Conservation (phyloP, 1,139 yeast genomes). For the Hyphopichia khmerensis region DNA sequence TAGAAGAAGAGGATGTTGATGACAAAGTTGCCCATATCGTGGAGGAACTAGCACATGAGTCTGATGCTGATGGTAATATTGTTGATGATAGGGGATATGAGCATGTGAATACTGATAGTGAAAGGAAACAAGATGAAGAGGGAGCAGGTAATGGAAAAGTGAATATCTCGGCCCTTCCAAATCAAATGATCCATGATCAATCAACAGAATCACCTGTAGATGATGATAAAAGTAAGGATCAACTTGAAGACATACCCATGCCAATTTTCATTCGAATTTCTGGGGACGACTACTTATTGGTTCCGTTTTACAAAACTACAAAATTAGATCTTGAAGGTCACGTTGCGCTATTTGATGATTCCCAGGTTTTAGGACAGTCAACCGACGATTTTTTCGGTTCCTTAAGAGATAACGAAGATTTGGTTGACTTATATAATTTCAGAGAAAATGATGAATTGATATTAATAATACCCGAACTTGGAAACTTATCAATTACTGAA, state of each 20-base stretch:
- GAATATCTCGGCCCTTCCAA: too few relatives aligned
- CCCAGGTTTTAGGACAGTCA: constrained; percentile 13
- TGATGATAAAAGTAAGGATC: constrained; percentile 11
- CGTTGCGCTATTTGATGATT: constrained; percentile 24
- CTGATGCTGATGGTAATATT: background rate
- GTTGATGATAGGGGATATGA: background rate
- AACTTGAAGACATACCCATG: constrained; percentile 3
- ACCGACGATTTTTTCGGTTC: constrained; percentile 26
- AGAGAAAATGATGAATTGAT: constrained; percentile 29
- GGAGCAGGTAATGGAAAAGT: too few relatives aligned
- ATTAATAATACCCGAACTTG: constrained; percentile 32
- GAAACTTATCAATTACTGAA: constrained; percentile 32
- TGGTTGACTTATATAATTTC: constrained; percentile 25
- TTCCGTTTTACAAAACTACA: constrained; percentile 16
- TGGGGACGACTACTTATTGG: constrained; percentile 24
- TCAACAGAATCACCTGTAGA: background rate
- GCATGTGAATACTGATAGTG: too few relatives aligned
- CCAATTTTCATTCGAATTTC: constrained; percentile 21
- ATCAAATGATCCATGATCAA: background rate
- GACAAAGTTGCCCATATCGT: too few relatives aligned
- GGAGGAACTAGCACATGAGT: too few relatives aligned
- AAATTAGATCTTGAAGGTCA: constrained; percentile 11
- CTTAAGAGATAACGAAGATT: constrained; percentile 27
- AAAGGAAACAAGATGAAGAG: background rate
- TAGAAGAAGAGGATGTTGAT: constrained; percentile 9